phyloP scores from a whole-genome alignment of 2,329 filamentous ascomycete genomes.

The Pezicula rhizophila region DNA sequence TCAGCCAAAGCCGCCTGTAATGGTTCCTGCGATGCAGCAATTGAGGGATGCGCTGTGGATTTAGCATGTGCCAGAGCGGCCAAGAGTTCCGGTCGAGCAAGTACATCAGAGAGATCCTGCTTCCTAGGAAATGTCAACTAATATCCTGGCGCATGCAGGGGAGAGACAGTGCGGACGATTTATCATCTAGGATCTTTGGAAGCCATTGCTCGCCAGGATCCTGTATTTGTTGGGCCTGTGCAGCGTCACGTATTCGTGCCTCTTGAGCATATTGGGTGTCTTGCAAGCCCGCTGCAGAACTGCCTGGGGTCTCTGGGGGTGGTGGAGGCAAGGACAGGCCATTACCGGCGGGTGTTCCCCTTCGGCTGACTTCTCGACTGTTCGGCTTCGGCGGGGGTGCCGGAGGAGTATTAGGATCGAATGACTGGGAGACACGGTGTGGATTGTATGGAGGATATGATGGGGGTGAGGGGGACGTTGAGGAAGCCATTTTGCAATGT shows the following conservation, averaged over 20 bases:
- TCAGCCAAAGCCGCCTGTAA: conserved; percentile 61
- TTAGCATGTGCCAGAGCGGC: conserved; percentile 66
- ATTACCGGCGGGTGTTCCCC: conserved; percentile 51
- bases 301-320: conserved; percentile 15
- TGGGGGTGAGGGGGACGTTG: conserved; percentile 20
- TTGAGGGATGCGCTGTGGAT: conserved; percentile 64
- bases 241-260: conserved; percentile 16
- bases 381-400: conserved; percentile 67
- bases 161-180: conserved; percentile 55
- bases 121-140: conserved; percentile 46
- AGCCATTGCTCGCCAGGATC: conserved; percentile 72
- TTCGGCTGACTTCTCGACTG: conserved; percentile 62
- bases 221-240: conserved; percentile 33
- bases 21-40: conserved; percentile 56
- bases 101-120: conserved; percentile 67
- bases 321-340: conserved; percentile 28
- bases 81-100: conserved; percentile 60
- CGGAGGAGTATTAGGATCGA: conserved; percentile 53
- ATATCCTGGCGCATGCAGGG: conserved; percentile 5
- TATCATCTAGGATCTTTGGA: conserved; percentile 69
- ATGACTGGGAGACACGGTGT: conserved; percentile 16
- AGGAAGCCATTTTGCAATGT: conserved; percentile 12
- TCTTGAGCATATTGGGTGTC: conserved; percentile 16
- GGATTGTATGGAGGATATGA: conserved; percentile 11
- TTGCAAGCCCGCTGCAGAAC: conserved; percentile 11